Conservation (phyloP, 2,329 filamentous ascomycete genomes). For the Fusarium miscanthi region DNA sequence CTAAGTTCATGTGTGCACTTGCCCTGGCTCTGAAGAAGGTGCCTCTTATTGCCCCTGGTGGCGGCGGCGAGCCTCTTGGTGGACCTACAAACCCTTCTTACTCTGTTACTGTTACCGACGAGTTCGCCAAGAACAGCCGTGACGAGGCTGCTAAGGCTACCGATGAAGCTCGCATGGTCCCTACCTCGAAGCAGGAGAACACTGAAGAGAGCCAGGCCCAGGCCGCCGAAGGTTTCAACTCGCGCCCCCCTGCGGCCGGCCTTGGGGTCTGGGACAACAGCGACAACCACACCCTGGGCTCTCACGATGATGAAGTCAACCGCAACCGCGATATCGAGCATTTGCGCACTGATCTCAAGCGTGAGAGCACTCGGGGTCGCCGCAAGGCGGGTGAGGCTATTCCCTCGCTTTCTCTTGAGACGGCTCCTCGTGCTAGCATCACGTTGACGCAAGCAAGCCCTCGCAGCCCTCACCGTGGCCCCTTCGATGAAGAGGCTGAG, state of each 20-base stretch:
- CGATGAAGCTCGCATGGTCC: conserved; percentile 74
- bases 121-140: conserved; percentile 72
- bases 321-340: conserved; percentile 54
- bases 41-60: conserved; percentile 85
- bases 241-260: conserved; percentile 46
- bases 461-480: conserved; percentile 48
- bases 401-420: conserved; percentile 49
- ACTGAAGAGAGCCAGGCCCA: conserved; percentile 54
- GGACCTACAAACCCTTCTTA: conserved; percentile 82
- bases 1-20: conserved; percentile 97
- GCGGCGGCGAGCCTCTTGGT: conserved; percentile 70
- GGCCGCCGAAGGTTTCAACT: conserved; percentile 60
- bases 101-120: conserved; percentile 79
- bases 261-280: conserved; percentile 41
- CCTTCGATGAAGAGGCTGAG: conserved; percentile 59
- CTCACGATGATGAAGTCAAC: conserved; percentile 48
- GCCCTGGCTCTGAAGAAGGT: conserved; percentile 86
- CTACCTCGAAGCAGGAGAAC: conserved; percentile 51
- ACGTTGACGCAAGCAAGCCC: conserved; percentile 45
- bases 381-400: conserved; percentile 61
- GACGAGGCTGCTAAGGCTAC: conserved; percentile 68
- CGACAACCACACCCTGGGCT: conserved; percentile 42
- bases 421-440: conserved; percentile 39
- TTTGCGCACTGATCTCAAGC: conserved; percentile 53
- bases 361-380: conserved; percentile 61